Conservation (phyloP, 768 basidiomycete species). For the Lentinula lateritia region DNA sequence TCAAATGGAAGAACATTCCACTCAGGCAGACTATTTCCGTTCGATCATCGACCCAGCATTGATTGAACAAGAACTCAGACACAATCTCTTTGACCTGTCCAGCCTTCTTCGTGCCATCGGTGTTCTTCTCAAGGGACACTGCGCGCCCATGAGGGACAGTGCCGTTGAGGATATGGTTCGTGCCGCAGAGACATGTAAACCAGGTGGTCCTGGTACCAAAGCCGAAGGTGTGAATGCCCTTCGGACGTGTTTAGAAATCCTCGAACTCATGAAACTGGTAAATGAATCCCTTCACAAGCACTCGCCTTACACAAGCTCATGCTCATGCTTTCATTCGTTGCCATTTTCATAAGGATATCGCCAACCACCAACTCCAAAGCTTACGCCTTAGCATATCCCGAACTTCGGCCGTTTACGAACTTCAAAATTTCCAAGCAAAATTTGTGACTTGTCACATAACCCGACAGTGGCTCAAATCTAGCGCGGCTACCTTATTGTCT, state of each 20-base stretch:
- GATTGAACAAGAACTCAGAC: constrained; percentile 77
- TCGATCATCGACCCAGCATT: constrained; percentile 77
- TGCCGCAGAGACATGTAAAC: constrained; percentile 54
- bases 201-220: constrained; percentile 48
- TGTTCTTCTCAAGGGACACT: constrained; percentile 79
- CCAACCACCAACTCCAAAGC: constrained; percentile 91
- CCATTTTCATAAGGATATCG: constrained; percentile 66
- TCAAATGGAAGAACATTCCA: constrained; percentile 57
- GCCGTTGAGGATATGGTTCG: constrained; percentile 81
- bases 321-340: constrained; percentile 10
- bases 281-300: constrained; percentile 6
- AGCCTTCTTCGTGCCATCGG: constrained; percentile 78
- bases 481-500: constrained; percentile 39
- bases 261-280: constrained; percentile 94
- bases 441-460: constrained; percentile 39
- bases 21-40: constrained; percentile 61
- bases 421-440: constrained; percentile 59
- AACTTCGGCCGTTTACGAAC: constrained; percentile 75
- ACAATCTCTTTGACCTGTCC: constrained; percentile 72
- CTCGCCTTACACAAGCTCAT: constrained; percentile 14
- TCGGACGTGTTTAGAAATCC: constrained; percentile 80
- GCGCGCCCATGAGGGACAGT: constrained; percentile 88
- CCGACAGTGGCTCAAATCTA: constrained; percentile 58
- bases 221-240: constrained; percentile 69
- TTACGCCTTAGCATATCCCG: constrained; percentile 87